These are phyloP conservation scores for Gaertneriomyces semiglobifer DNA, from an alignment of 192 early-diverging fungal species.

Conservation along the genomic window DNA sequence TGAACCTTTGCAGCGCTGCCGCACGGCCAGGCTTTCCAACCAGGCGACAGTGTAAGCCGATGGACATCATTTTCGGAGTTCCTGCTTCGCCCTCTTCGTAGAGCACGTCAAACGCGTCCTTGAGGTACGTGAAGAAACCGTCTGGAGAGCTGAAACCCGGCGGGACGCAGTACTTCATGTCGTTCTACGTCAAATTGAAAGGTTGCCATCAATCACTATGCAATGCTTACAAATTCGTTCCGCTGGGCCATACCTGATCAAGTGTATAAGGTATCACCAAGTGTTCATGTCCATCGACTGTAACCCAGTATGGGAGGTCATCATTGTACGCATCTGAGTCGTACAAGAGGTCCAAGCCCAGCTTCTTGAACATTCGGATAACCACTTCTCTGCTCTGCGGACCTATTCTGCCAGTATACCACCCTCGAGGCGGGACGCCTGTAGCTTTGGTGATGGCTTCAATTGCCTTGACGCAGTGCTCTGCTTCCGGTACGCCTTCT, in stretches of 20 bases:
- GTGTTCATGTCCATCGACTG: conserved; percentile 25
- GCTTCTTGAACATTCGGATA: conserved; percentile 38
- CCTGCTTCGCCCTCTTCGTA: conserved; percentile 43
- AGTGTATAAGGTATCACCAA: conserved; percentile 49
- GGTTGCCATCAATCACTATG: background rate
- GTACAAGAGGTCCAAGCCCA: conserved; percentile 46
- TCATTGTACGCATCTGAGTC: conserved; percentile 57
- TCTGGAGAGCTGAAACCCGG: conserved; percentile 51
- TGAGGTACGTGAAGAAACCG: conserved; percentile 47
- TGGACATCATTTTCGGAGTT: conserved; percentile 45
- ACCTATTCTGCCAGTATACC: conserved; percentile 54
- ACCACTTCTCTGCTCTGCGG: conserved; percentile 31
- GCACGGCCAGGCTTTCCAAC: conserved; percentile 50
- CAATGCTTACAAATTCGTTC: background rate
- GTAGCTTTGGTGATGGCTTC: conserved; percentile 36
- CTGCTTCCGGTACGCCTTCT: conserved; percentile 14
- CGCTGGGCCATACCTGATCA: conserved; percentile 22
- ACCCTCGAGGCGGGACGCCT: conserved; percentile 45
- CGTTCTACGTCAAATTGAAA: conserved; percentile 41
- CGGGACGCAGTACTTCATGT: conserved; percentile 52
- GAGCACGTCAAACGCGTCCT: conserved; percentile 49
- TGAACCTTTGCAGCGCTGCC: conserved; percentile 36
- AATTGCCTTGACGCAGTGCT: conserved; percentile 36
- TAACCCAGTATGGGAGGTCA: conserved; percentile 49
- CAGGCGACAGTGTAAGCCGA: conserved; percentile 51